Evolutionary conservation across 2,329 filamentous ascomycete species (phyloP), one percentile per base, ranked within the genome.

Genomic region (Sclerotinia minor): DNA sequence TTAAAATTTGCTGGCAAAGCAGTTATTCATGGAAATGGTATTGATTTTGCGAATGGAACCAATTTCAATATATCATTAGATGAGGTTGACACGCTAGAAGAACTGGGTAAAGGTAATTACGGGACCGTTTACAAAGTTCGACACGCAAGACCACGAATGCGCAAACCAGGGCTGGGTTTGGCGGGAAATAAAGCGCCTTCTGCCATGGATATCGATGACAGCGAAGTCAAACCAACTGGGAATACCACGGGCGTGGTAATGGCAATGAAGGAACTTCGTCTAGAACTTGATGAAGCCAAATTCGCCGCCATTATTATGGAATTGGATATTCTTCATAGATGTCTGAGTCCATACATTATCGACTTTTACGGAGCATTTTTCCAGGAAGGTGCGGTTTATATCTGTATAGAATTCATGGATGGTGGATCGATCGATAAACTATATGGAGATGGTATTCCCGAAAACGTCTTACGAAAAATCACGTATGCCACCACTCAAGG

Each of bases 361-460:
- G 94, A 99, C 77, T 99, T 99, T 76, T 99, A 98, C 78, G 95
- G 95, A 0, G 95, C 95, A 6, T 99, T 99, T 78, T 99, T 97
- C 83, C 95, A 99, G 77, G 95, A 99, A 81, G 94, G 95, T 38
- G 95, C 95, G 0, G 95, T 99, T 1, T 99, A 99, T 79, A 98
- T 99, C 79, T 99, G 95, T 80, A 97, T 99, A 78, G 95, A 99
- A 80, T 97, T 93, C 80, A 99, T 99, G 95, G 94, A 99, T 77
- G 95, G 95, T 58, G 95, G 95, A 9, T 98, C 94, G 49, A 94
- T 98, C 76, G 95, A 99, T 83, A 97, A 97, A 79, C 81, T 99
- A 17, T 99, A 99, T 78, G 86, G 86, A 15, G 92, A 94, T 69
- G 95, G 95, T 55, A 89, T 99, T 13, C 93, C 95, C 0, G 95